Conservation (phyloP, 2,329 filamentous ascomycete species). For the Penicillium sp. region DNA sequence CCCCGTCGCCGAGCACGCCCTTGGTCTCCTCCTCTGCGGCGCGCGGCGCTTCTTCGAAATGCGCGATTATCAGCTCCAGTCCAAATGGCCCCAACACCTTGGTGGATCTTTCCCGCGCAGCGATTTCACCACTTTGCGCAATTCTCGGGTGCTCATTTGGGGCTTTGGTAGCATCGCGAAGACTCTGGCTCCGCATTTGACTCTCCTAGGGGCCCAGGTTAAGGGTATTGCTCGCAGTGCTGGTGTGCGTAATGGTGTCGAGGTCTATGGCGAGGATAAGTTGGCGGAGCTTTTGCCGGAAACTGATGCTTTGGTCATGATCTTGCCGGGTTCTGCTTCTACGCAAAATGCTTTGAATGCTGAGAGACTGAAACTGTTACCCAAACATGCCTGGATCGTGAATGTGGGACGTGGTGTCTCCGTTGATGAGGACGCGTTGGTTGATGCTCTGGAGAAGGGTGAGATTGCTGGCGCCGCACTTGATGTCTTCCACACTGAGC, state of each 20-base stretch:
- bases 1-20: slow-evolving; percentile 68
- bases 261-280: slow-evolving; percentile 61
- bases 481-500: slow-evolving; percentile 28
- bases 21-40: slow-evolving; percentile 51
- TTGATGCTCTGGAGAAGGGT: slow-evolving; percentile 25
- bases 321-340: slow-evolving; percentile 62
- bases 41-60: slow-evolving; percentile 60
- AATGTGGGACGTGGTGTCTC: slow-evolving; percentile 28
- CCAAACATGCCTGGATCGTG: slow-evolving; percentile 51
- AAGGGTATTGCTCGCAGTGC: slow-evolving; percentile 60
- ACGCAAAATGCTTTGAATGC: slow-evolving; percentile 61
- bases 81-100: slow-evolving; percentile 64
- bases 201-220: slow-evolving; percentile 62
- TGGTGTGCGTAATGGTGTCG: slow-evolving; percentile 62
- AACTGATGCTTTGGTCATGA: slow-evolving; percentile 71
- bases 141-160: slow-evolving; percentile 65
- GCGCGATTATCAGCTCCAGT: slow-evolving; percentile 63
- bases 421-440: slow-evolving; percentile 27
- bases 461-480: slow-evolving; percentile 26
- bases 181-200: slow-evolving; percentile 59
- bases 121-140: slow-evolving; percentile 63
- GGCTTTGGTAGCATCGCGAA: slow-evolving; percentile 71
- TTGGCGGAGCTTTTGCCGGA: slow-evolving; percentile 58
- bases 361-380: slow-evolving; percentile 58
- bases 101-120: slow-evolving; percentile 62